phyloP scores from a whole-genome alignment of 2,329 filamentous ascomycete species.

The Epichloe hybrida region DNA sequence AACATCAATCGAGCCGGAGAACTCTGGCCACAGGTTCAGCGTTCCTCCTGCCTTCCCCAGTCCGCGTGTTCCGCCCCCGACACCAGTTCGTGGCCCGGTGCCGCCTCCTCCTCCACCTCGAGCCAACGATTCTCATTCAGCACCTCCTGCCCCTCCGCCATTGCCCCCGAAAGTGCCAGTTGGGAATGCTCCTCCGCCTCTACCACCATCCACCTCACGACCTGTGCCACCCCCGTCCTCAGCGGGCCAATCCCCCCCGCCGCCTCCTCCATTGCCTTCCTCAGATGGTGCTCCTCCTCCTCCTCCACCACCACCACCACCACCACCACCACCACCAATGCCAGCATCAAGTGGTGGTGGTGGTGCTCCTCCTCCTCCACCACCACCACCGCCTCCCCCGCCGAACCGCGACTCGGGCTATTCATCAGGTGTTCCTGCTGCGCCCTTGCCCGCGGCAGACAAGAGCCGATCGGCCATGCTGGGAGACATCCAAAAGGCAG shows the following conservation, averaged over 20 bases:
- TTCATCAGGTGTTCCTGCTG: conserved; percentile 38
- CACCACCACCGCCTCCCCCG: conserved; percentile 38
- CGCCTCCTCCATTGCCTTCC: conserved; percentile 14
- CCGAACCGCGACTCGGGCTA: conserved; percentile 47
- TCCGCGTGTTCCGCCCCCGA: conserved; percentile 58
- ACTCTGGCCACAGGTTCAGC: conserved; percentile 45
- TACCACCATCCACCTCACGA: conserved; percentile 37
- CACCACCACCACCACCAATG: conserved; percentile 22
- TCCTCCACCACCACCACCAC: conserved; percentile 14
- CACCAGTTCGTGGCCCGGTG: conserved; percentile 55
- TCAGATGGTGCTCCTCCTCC: conserved; percentile 22
- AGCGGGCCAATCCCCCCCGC: conserved; percentile 12
- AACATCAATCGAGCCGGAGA: conserved; percentile 50
- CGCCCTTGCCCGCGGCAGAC: conserved; percentile 27
- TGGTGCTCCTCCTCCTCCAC: conserved; percentile 14
- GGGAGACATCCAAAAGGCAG: conserved; percentile 56
- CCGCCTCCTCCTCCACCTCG: conserved; percentile 56
- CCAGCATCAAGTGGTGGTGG: conserved; percentile 14
- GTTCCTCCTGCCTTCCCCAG: conserved; percentile 72
- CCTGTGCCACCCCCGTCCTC: conserved; percentile 40
- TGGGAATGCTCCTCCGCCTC: conserved; percentile 31
- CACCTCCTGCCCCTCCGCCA: conserved; percentile 26
- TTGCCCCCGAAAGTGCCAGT: conserved; percentile 35
- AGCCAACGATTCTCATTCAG: conserved; percentile 16
- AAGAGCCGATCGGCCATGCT: conserved; percentile 45